Evolutionary conservation across 495 filamentous ascomycete genomes (phyloP).

Genomic region (Sordaria brevicollis): DNA sequence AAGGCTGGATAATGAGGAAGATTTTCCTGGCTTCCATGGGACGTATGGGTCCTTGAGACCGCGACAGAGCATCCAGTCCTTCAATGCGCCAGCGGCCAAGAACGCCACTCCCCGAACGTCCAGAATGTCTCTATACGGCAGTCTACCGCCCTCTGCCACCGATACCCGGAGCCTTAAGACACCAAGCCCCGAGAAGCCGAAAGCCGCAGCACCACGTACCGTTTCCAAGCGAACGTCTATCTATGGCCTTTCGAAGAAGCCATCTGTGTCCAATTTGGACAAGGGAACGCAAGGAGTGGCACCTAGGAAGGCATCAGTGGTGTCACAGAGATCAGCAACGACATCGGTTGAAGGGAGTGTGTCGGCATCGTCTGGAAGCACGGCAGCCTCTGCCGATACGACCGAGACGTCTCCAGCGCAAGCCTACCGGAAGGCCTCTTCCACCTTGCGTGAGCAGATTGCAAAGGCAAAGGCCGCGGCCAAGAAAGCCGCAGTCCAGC

Average conservation of each 20-base stretch:
- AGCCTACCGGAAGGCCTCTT: conserved; percentile 56
- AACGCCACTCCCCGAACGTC: not conserved
- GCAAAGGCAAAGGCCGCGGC: conserved; percentile 81
- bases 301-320: conserved; percentile 28
- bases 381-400: conserved; percentile 28
- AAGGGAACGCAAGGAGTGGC: conserved; percentile 22
- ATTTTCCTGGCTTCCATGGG: conserved; percentile 19
- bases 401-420: conserved; percentile 22
- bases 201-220: conserved; percentile 37
- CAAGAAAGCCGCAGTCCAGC: conserved; percentile 45
- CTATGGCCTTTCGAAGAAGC: conserved; percentile 43
- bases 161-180: conserved; percentile 21
- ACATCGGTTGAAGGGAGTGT: conserved; percentile 37
- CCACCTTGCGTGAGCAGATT: conserved; percentile 78
- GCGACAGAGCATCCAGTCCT: conserved; percentile 12
- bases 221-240: conserved; percentile 47
- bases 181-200: conserved; percentile 39
- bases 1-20: conserved; percentile 25
- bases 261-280: conserved; percentile 32
- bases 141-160: conserved; percentile 13
- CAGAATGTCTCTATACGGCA: conserved; percentile 8
- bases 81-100: conserved; percentile 10
- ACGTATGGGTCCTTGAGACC: conserved; percentile 22
- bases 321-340: conserved; percentile 36
- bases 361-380: conserved; percentile 26